Conservation (phyloP, 2,329 filamentous ascomycete genomes). For the Penicillium sp. region DNA sequence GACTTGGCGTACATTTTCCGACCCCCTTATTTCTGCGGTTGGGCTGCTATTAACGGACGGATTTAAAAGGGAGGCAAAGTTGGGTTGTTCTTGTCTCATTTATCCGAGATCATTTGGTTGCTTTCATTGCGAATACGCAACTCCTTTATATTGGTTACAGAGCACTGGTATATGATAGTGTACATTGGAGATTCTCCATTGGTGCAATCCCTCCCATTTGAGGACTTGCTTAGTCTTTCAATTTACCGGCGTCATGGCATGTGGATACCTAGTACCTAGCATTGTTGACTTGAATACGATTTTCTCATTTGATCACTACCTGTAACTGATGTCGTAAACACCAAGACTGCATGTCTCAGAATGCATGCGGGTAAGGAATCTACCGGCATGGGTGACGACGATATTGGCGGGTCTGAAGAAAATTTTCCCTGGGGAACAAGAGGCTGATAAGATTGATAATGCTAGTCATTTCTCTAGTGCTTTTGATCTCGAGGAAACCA, state of each 20-base stretch:
- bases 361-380: neutral
- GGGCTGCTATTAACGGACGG: conserved; percentile 2
- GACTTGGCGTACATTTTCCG: neutral
- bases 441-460: neutral
- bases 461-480: neutral
- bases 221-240: conserved; percentile 20
- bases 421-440: neutral
- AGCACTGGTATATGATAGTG: conserved; percentile 7
- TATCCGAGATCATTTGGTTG: neutral
- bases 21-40: neutral
- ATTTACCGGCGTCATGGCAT: conserved; percentile 16
- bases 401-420: neutral
- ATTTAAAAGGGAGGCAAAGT: conserved; percentile 8
- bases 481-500: too few species aligned
- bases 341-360: neutral
- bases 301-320: neutral
- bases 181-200: conserved; percentile 14
- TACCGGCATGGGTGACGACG: neutral
- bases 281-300: conserved; percentile 5
- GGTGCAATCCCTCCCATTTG: conserved; percentile 10
- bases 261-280: conserved; percentile 18
- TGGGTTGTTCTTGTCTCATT: neutral
- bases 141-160: neutral
- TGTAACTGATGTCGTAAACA: too few species aligned
- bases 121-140: neutral